Conservation (phyloP, 352 stramenopile genomes). For the Pythium sp. region DNA sequence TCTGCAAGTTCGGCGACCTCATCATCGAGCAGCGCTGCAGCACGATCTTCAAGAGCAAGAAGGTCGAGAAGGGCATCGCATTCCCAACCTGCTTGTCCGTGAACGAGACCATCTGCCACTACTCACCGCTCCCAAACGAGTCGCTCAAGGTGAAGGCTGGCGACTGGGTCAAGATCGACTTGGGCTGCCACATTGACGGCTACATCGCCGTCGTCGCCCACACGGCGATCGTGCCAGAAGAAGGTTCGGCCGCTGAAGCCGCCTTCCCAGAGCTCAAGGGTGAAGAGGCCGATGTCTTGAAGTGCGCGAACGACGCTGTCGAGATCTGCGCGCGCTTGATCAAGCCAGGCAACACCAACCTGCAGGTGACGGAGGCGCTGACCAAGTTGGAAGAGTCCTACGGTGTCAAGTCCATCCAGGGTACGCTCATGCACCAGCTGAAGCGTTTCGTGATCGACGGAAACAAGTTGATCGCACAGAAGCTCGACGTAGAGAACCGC, state of each 20-base stretch:
- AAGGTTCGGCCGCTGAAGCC: conserved; percentile 55
- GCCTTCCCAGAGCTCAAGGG: conserved; percentile 61
- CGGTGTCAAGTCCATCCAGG: conserved; percentile 96
- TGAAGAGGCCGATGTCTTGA: conserved; percentile 93
- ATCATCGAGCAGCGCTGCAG: conserved; percentile 79
- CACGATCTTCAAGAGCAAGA: conserved; percentile 97
- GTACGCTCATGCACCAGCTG: conserved; percentile 99
- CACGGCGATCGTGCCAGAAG: conserved; percentile 92
- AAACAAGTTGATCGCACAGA: conserved; percentile 95
- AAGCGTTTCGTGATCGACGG: conserved; percentile 98
- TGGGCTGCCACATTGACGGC: conserved; percentile 99
- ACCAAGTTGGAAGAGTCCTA: conserved; percentile 94
- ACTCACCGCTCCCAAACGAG: conserved; percentile 92
- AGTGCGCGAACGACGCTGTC: conserved; percentile 96
- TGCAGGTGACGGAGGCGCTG: conserved; percentile 94
- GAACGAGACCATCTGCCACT: conserved; percentile 99
- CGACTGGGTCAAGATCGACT: conserved; percentile 93
- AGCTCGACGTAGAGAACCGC: conserved; percentile 89
- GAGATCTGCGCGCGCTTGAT: conserved; percentile 96
- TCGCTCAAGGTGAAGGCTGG: conserved; percentile 72
- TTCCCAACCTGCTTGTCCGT: conserved; percentile 99
- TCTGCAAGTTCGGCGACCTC: conserved; percentile 92
- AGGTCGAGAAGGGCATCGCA: conserved; percentile 97
- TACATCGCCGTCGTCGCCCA: conserved; percentile 99
- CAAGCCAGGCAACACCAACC: conserved; percentile 96